Evolutionary conservation across 2,329 filamentous ascomycete species (phyloP), one percentile per base, ranked within the genome.

Genomic region (Xylariomycetidae sp.): DNA sequence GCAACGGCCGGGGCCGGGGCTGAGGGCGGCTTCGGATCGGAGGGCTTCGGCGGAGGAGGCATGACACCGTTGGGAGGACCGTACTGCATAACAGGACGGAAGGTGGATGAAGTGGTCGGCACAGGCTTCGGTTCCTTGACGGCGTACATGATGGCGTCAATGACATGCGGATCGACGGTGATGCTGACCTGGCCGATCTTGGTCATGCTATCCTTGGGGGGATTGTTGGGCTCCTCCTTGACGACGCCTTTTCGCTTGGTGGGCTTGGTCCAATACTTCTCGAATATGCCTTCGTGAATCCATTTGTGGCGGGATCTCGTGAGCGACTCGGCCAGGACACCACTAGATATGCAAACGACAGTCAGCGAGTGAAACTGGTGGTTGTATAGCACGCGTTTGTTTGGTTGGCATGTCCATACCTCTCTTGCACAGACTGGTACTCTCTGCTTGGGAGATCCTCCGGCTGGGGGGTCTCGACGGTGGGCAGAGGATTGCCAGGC

Each of bases 241-340:
- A 77, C 57, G 3, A 74, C 72, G 26, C 79, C 77, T 56, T 82
- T 85, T 42, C 74, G 74, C 59, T 82, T 83, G 25, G 65, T 65
- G 3, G 82, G 81, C 52, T 87, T 87, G 7, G 78, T 74, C 82
- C 82, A 88, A 57, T 83, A 87, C 49, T 78, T 82, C 47, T 86
- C 79, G 47, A 88, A 85, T 29, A 87, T 70, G 19, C 81, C 80
- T 45, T 82, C 77, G 51, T 67, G 72, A 16, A 82, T 72, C 82
- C 82, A 88, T 70, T 73, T 76, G 37, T 79, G 70, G 38, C 83
- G 79, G 49, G 85, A 92, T 50, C 83, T 73, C 31, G 74, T 63
- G 17, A 92, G 68, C 2, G 85, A 86, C 46, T 88, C 81, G 48
- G 74, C 70, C 37, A 90, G 66, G 14, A 90, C 82, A 45, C 81